A percentile compares a stretch with the other conserved stretches of the same genome.
Conservation (phyloP, 1,284 basidiomycete species). For the Pseudozyma hubeiensis region DNA sequence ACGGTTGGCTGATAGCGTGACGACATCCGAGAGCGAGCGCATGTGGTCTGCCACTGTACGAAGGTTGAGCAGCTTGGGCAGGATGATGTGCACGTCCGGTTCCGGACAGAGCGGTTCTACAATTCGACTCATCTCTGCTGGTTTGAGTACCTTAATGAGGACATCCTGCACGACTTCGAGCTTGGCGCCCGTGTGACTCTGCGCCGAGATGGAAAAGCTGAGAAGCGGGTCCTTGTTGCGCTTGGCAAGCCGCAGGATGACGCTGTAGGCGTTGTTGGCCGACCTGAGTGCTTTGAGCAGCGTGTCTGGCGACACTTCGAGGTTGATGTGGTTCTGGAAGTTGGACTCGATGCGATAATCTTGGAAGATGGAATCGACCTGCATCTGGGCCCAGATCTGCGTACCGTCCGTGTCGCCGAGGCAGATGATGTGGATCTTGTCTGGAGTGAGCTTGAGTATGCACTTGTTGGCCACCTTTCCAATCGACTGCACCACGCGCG, state of each 20-base stretch:
- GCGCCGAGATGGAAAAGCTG: slow-evolving; percentile 60
- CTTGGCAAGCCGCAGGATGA: slow-evolving; percentile 66
- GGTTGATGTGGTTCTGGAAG: slow-evolving; percentile 68
- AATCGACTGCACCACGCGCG: slow-evolving; percentile 62
- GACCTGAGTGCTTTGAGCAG: slow-evolving; percentile 64
- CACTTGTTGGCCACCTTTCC: slow-evolving; percentile 63
- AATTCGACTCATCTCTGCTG: slow-evolving; percentile 60
- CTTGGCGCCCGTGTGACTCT: slow-evolving; percentile 54
- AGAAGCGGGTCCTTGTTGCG: slow-evolving; percentile 64
- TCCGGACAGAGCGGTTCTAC: slow-evolving; percentile 66
- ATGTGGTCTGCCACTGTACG: slow-evolving; percentile 66
- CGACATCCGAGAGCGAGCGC: slow-evolving; percentile 59
- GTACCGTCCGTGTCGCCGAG: slow-evolving; percentile 59
- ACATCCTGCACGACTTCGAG: slow-evolving; percentile 67
- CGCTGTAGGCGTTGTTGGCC: slow-evolving; percentile 53
- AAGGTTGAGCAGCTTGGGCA: slow-evolving; percentile 61
- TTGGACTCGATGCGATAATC: slow-evolving; percentile 68
- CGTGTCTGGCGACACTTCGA: slow-evolving; percentile 67
- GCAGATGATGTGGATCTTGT: slow-evolving; percentile 66
- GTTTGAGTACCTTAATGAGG: slow-evolving; percentile 65
- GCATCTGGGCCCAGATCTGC: slow-evolving; percentile 67
- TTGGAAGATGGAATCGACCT: slow-evolving; percentile 54
- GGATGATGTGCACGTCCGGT: slow-evolving; percentile 65
- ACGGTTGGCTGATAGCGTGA: slow-evolving; percentile 57
- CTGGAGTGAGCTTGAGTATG: slow-evolving; percentile 64